Conservation (phyloP, 208 protist genomes). For the Trypanosoma platydactyli region DNA sequence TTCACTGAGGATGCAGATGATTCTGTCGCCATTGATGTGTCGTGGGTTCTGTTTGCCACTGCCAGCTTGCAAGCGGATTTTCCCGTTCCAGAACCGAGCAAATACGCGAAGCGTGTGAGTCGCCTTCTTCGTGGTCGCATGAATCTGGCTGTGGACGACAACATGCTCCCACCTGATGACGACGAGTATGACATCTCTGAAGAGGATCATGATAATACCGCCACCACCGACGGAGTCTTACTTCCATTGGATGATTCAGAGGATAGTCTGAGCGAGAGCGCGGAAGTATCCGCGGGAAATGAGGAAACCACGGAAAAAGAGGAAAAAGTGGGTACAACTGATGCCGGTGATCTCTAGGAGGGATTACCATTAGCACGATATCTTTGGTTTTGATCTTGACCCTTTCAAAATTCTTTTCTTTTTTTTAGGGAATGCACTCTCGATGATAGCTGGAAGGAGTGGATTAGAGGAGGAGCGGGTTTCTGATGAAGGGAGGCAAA, state of each 20-base stretch:
- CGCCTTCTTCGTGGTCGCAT: slow-evolving; percentile 89
- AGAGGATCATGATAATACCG: slow-evolving; percentile 30
- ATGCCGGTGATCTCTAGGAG: slow-evolving; percentile 23
- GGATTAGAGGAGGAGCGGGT: no score
- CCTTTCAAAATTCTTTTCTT: background rate
- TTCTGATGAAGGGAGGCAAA: no score
- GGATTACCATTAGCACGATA: background rate
- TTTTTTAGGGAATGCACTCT: background rate
- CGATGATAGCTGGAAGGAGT: no score
- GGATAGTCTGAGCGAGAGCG: slow-evolving; percentile 11
- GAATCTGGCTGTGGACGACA: slow-evolving; percentile 66
- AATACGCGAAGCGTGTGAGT: slow-evolving; percentile 84
- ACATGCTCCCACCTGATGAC: slow-evolving; percentile 73
- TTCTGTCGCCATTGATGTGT: slow-evolving; percentile 81
- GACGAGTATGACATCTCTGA: slow-evolving; percentile 67
- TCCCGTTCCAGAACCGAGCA: slow-evolving; percentile 69
- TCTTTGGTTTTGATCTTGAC: background rate
- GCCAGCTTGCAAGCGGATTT: slow-evolving; percentile 94
- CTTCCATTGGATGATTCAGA: slow-evolving; percentile 38
- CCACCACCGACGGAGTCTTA: slow-evolving; percentile 25
- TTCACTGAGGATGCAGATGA: slow-evolving; percentile 89
- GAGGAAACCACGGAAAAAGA: slow-evolving; percentile 3
- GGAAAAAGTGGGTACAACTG: background rate
- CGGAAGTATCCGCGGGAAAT: slow-evolving; percentile 12
- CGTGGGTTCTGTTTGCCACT: slow-evolving; percentile 96